phyloP scores from a whole-genome alignment of 2,329 filamentous ascomycete genomes.

The Paraphoma chrysanthemicola region DNA sequence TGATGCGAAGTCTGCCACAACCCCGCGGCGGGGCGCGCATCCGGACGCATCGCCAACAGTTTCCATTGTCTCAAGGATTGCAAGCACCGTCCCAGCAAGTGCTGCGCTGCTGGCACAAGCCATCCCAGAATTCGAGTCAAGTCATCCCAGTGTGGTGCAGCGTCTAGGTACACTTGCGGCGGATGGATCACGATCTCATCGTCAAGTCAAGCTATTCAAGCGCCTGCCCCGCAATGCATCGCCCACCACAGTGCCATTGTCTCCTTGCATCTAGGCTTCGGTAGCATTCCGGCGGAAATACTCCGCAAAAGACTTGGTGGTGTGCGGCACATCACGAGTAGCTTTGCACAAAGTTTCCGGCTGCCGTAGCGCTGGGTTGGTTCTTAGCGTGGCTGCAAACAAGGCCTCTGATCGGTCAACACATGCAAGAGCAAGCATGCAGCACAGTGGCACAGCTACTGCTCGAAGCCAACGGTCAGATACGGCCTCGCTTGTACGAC shows the following conservation, averaged over 20 bases:
- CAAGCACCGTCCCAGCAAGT: not conserved
- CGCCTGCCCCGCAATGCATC: not conserved
- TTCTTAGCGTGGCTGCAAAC: slow-evolving; percentile 5
- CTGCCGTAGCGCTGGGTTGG: not conserved
- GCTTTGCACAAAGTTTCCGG: not conserved
- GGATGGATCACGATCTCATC: not conserved
- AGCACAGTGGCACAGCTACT: slow-evolving; percentile 8
- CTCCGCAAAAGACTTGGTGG: not conserved
- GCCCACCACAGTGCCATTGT: not conserved
- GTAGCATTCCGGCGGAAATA: not conserved
- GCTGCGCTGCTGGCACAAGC: not conserved
- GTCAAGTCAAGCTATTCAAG: not conserved
- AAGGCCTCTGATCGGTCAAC: slow-evolving; percentile 7
- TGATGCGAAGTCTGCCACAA: slow-evolving; percentile 1
- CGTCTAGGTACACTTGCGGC: not conserved
- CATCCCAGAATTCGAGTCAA: not conserved
- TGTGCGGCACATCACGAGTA: not conserved
- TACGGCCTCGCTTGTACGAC: not conserved
- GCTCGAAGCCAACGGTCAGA: slow-evolving; percentile 9
- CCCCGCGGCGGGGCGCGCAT: not conserved
- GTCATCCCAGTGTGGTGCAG: not conserved
- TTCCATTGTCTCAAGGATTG: not conserved
- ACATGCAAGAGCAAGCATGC: not conserved
- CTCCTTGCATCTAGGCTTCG: slow-evolving; percentile 1
- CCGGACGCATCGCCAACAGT: not conserved